Percentiles rank a stretch among this genome's conserved stretches.
Evolutionary conservation across 2,329 filamentous ascomycete genomes (phyloP).

Genomic region (Pseudocercospora crystallina): DNA sequence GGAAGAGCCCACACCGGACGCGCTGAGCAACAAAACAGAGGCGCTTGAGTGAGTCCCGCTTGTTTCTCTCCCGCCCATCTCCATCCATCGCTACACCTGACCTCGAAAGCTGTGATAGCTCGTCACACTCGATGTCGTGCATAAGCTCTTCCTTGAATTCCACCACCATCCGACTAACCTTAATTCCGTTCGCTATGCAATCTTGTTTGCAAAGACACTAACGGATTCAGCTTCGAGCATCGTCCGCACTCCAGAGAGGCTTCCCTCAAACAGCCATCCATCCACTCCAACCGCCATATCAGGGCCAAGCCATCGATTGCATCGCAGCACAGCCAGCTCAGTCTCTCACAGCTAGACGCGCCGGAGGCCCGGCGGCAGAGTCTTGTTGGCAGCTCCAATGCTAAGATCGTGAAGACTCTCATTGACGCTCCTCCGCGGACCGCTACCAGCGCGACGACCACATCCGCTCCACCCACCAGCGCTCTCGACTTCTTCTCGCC

Average conservation of each 20-base stretch:
- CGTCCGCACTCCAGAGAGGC: too few relatives aligned
- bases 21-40: slow-evolving; percentile 1
- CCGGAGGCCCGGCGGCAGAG: slow-evolving; percentile 41
- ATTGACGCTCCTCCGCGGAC: slow-evolving; percentile 46
- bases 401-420: slow-evolving; percentile 52
- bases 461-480: slow-evolving; percentile 8
- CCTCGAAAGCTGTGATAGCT: neutral
- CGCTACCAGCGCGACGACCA: slow-evolving; percentile 7
- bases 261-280: too few relatives aligned
- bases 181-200: slow-evolving; percentile 2
- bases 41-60: slow-evolving; percentile 4
- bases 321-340: neutral
- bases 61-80: neutral
- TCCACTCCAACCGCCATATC: too few relatives aligned
- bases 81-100: too few relatives aligned
- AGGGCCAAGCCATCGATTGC: neutral
- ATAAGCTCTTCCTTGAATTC: slow-evolving; percentile 12
- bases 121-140: slow-evolving; percentile 12
- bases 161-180: slow-evolving; percentile 10
- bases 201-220: too few relatives aligned
- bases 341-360: slow-evolving; percentile 25
- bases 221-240: too few relatives aligned
- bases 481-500: slow-evolving; percentile 31
- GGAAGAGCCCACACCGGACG: slow-evolving; percentile 21
- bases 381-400: slow-evolving; percentile 41